Evolutionary conservation across 2,329 filamentous ascomycete species (phyloP).

Genomic region (Claviceps lovelessii): DNA sequence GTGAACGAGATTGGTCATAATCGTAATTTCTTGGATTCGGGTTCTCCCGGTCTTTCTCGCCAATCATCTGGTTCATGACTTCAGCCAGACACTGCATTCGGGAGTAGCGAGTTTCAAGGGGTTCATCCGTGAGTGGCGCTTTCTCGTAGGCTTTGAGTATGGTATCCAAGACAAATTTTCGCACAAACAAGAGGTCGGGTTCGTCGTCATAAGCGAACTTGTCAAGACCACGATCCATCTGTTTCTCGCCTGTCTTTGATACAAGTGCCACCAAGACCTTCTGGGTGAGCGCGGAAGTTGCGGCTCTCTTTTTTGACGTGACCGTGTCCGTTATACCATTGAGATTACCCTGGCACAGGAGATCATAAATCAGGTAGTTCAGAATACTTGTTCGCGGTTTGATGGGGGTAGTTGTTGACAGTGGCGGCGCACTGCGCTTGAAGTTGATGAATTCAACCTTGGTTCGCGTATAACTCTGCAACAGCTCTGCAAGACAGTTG

Average conservation of each 20-base stretch:
- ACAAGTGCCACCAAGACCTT: constrained; percentile 77
- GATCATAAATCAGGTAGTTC: constrained; percentile 79
- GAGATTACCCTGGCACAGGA: constrained; percentile 50
- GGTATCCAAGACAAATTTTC: constrained; percentile 89
- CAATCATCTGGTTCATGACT: constrained; percentile 84
- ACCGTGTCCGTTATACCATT: constrained; percentile 60
- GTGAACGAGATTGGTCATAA: constrained; percentile 38
- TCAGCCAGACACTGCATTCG: constrained; percentile 78
- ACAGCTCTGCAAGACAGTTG: constrained; percentile 77
- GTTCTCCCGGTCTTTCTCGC: constrained; percentile 54
- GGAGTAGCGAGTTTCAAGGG: constrained; percentile 73
- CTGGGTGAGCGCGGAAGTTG: constrained; percentile 75
- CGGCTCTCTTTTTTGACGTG: constrained; percentile 65
- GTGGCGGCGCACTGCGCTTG: constrained; percentile 76
- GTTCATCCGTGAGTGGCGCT: constrained; percentile 62
- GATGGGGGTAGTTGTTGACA: constrained; percentile 72
- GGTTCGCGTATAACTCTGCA: constrained; percentile 81
- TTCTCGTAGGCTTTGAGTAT: constrained; percentile 85
- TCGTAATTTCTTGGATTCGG: constrained; percentile 26
- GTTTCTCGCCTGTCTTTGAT: constrained; percentile 69
- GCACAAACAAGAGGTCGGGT: constrained; percentile 75
- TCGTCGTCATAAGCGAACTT: constrained; percentile 60
- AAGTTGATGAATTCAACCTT: constrained; percentile 99
- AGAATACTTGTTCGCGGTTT: constrained; percentile 86
- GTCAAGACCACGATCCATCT: constrained; percentile 40